A percentile compares a stretch with the other conserved stretches of the same genome.
phyloP scores from a whole-genome alignment of 176 grass and related monocot genomes.

The Sorghum bicolor region Sorghum_bicolor_NCBIv3 NC_012870.2:74609501-74610000 shows the following conservation, averaged over 20 bases:
- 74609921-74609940: conserved; percentile 26
- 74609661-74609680: conserved; percentile 22
- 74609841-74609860: conserved; percentile 21
- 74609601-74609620: conserved; percentile 13
- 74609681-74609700: conserved; percentile 49
- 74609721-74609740: conserved; percentile 36
- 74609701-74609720: conserved; percentile 42
- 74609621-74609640: conserved; percentile 20
- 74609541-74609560: neutral
- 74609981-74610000: conserved; percentile 24
- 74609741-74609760: conserved; percentile 37
- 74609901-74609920: conserved; percentile 38
- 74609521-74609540: neutral
- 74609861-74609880: conserved; percentile 46
- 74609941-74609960: conserved; percentile 43
- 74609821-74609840: conserved; percentile 19
- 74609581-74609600: neutral
- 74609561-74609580: neutral
- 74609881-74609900: conserved; percentile 25
- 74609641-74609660: conserved; percentile 27
- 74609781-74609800: conserved; percentile 26
- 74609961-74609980: conserved; percentile 27
- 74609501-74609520: neutral
- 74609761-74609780: conserved; percentile 32
- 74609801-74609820: conserved; percentile 22